Base-by-base conservation (phyloP, 441 rosid species). In the Euphorbia corollata region DNA sequence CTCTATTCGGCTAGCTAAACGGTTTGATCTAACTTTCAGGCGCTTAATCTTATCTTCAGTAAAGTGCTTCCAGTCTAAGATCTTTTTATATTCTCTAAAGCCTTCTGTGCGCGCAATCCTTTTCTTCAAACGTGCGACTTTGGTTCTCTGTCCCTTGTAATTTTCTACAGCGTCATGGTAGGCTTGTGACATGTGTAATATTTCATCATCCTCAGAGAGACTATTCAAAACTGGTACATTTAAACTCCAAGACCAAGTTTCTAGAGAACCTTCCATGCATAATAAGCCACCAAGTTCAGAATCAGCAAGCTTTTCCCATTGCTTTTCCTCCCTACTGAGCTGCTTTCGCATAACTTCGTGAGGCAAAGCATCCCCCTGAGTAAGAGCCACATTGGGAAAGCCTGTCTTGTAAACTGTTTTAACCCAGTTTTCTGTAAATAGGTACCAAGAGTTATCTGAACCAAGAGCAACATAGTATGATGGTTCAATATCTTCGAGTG, bases 211-310 rank as follows among this genome's bases (percentile, higher is more conserved):
- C 63, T 89, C 92, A 0, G 87, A 84, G 61, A 93, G 89, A 71
- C 96, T 90, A 76, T 79, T 87, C 72, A 91, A 75, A 78, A 93
- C 93, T 1, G 97, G 99, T 68, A 89, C 99, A 67, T 91, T 87
- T 77, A 90, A 80, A 72, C 97, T 89, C 97, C 97, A 93, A 0
- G 97, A 87, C 99, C 97, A 91, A 56, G 99, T 89, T 77, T 91
- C 99, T 10, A 93, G 73, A 68, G 97, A 93, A 68, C 96, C 99
- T 77, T 89, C 96, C 76, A 74, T 74, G 76, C 65, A 79, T 96
- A 91, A 93, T 71, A 93, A 65, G 70, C 89, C 87, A 68, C 95
- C 99, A 63, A 80, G 74, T 69, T 83, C 92, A 43, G 95, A 86
- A 64, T 78, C 84, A 16, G 90, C 80, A 58, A 93, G 83, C 72